phyloP scores from a whole-genome alignment of 179 eudicot species.

The Dionaea muscipula region DNA sequence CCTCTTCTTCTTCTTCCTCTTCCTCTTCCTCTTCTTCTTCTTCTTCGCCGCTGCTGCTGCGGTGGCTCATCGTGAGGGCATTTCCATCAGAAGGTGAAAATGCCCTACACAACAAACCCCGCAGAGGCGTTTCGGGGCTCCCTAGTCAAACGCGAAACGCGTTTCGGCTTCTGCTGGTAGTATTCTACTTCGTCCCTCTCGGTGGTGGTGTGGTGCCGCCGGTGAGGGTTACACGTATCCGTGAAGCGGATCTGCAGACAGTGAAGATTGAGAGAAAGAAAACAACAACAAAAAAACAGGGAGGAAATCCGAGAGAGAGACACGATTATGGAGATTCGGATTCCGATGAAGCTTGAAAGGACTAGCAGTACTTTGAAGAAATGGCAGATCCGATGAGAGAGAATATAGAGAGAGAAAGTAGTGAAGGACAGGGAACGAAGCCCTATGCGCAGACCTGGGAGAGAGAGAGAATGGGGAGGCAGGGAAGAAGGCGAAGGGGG shows the following conservation, averaged over 20 bases:
- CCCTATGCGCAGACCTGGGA: neutral
- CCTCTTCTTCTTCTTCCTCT: neutral
- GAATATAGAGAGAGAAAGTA: too few relatives aligned
- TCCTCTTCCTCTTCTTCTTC: constrained; percentile 11
- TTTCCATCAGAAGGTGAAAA: constrained; percentile 19
- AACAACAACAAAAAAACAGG: too few relatives aligned
- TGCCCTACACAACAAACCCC: neutral
- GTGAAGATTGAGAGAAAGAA: too few relatives aligned
- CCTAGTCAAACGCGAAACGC: too few relatives aligned
- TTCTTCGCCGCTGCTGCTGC: too few relatives aligned
- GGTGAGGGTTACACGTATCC: neutral
- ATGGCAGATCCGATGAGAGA: constrained; percentile 9
- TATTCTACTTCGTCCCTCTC: neutral
- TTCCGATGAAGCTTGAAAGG: neutral
- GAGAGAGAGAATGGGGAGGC: neutral
- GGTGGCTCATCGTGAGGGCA: constrained; percentile 50
- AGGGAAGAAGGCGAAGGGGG: too few relatives aligned
- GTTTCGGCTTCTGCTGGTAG: neutral
- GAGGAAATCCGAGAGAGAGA: too few relatives aligned
- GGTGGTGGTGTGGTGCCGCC: too few relatives aligned
- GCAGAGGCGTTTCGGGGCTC: constrained; percentile 2
- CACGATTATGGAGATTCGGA: neutral
- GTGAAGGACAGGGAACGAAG: constrained; percentile 14
- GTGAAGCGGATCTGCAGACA: neutral
- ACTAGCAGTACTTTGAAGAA: neutral